phyloP scores from a whole-genome alignment of 148 eudicot genomes.

The Rhododendron williamsianum region DNA sequence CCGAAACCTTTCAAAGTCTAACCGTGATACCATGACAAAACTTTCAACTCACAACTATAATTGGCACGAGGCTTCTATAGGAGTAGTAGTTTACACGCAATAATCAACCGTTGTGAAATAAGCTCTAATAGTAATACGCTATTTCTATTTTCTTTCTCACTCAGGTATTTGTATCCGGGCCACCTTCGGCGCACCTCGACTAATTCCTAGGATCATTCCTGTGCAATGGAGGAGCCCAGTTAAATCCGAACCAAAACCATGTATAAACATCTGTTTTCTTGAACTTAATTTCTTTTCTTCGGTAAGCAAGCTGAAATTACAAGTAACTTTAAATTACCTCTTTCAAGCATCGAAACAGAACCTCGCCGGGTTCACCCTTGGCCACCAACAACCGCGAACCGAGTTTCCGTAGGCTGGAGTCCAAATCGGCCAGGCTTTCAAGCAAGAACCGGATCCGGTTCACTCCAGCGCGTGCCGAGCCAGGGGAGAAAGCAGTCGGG shows the following conservation, averaged over 20 bases:
- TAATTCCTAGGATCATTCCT: neutral
- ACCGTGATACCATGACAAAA: neutral
- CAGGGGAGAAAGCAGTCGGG: conserved; percentile 47
- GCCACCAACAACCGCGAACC: conserved; percentile 76
- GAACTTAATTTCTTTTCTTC: neutral
- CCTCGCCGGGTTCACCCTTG: conserved; percentile 71
- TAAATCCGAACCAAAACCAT: neutral
- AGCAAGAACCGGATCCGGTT: conserved; percentile 78
- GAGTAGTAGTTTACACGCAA: neutral
- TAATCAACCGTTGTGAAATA: neutral
- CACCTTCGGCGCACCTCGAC: too few species aligned
- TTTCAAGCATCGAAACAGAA: conserved; percentile 49
- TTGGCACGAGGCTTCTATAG: neutral
- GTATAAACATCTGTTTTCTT: neutral
- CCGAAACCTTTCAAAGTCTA: neutral
- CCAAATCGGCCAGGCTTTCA: conserved; percentile 69
- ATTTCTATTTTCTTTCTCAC: neutral
- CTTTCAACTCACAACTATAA: neutral
- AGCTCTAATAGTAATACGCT: neutral
- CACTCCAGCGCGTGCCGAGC: conserved; percentile 60
- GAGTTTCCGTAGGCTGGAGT: conserved; percentile 35
- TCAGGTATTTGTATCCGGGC: neutral
- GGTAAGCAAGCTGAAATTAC: neutral
- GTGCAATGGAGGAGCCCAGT: neutral
- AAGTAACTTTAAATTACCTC: conserved; percentile 43